These are phyloP conservation scores for Podila minutissima DNA, from an alignment of 192 early-diverging fungal genomes.

Conservation along the genomic window DNA sequence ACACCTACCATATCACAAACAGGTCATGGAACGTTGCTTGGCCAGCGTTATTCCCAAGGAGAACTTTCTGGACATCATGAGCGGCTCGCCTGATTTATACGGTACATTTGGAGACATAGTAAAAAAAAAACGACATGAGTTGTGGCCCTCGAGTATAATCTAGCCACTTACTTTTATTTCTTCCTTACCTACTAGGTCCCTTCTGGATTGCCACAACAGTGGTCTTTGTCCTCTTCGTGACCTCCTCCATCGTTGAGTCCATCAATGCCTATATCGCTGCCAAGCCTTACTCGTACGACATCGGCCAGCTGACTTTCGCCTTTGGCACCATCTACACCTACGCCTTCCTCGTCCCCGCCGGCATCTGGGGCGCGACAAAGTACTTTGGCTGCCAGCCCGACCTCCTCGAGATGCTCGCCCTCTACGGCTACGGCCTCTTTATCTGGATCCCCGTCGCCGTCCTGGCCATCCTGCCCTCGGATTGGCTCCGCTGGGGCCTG, in stretches of 20 bases:
- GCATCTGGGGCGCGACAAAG: constrained; percentile 83
- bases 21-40: constrained; percentile 79
- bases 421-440: constrained; percentile 92
- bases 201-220: constrained; percentile 99
- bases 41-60: constrained; percentile 76
- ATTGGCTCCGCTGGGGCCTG: constrained; percentile 83
- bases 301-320: constrained; percentile 85
- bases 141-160: too few species aligned
- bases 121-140: too few species aligned
- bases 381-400: constrained; percentile 86
- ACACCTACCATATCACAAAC: background rate
- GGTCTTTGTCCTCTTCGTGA: constrained; percentile 92
- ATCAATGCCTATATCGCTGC: constrained; percentile 73
- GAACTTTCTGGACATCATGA: constrained; percentile 84
- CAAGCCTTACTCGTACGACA: constrained; percentile 72
- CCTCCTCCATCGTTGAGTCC: constrained; percentile 87
- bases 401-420: constrained; percentile 83
- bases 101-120: constrained; percentile 58
- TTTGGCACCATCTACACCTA: constrained; percentile 87
- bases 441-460: constrained; percentile 93
- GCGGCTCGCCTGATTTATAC: constrained; percentile 93
- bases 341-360: constrained; percentile 70
- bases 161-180: background rate
- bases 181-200: constrained; percentile 66
- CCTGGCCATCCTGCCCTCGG: constrained; percentile 82